phyloP scores from a whole-genome alignment of 805 yeast species.

The Ogataea salicorniae region DNA sequence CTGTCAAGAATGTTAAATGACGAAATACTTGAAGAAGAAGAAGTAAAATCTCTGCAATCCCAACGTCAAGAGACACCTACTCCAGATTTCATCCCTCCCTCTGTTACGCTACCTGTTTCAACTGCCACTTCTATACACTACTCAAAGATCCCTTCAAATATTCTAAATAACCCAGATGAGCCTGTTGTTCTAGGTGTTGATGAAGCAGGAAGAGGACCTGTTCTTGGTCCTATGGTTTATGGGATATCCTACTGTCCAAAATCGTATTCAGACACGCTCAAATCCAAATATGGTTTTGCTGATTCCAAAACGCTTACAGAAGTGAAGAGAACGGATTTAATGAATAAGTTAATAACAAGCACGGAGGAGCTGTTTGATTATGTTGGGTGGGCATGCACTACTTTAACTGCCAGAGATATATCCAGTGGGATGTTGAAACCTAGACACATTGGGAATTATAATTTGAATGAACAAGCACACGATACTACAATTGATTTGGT shows the following conservation, averaged over 20 bases:
- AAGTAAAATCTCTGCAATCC: background rate
- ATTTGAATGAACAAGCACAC: conserved; percentile 94
- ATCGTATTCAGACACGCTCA: conserved; percentile 43
- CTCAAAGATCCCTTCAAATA: background rate
- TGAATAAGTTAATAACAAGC: conserved; percentile 41
- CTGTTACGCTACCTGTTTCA: background rate
- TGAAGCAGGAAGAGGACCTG: conserved; percentile 99
- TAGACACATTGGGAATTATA: conserved; percentile 52
- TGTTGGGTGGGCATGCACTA: conserved; percentile 85
- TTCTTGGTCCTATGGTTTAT: conserved; percentile 96
- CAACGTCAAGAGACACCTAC: background rate
- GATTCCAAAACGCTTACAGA: conserved; percentile 89
- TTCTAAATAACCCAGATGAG: conserved; percentile 20
- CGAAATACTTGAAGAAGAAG: background rate
- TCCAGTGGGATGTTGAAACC: conserved; percentile 82
- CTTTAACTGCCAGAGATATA: conserved; percentile 83
- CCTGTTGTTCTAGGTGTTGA: conserved; percentile 80
- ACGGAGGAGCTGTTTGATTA: conserved; percentile 48
- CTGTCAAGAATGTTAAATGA: too few species aligned
- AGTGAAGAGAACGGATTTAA: conserved; percentile 55
- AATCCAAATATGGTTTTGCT: conserved; percentile 68
- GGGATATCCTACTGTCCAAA: conserved; percentile 75
- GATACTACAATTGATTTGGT: conserved; percentile 85
- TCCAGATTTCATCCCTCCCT: conserved; percentile 3
- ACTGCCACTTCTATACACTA: background rate